These are phyloP conservation scores for Rosa lucieae DNA, from an alignment of 306 rosid species.

Conservation along the genomic window DNA sequence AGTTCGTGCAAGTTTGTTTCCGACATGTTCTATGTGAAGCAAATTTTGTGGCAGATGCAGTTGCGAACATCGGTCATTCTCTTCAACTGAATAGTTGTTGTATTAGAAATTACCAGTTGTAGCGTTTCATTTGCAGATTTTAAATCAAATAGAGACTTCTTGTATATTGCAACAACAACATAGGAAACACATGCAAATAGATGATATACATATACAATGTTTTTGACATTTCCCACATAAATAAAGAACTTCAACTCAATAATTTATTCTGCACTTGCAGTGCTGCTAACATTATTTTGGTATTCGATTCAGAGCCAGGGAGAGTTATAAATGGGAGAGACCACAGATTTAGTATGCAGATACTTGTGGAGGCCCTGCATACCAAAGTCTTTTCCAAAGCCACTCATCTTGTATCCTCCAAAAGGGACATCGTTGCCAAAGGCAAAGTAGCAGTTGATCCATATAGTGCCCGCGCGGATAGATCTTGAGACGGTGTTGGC, in stretches of 20 bases:
- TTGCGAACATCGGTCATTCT: too few relatives aligned
- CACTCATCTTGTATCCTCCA: constrained; percentile 86
- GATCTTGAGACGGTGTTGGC: constrained; percentile 88
- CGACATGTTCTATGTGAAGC: too few relatives aligned
- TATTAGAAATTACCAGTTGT: too few relatives aligned
- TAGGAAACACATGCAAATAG: background rate
- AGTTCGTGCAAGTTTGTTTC: too few relatives aligned
- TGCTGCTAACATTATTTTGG: background rate
- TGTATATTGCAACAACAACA: background rate
- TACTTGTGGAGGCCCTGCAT: constrained; percentile 58
- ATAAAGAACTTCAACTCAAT: background rate
- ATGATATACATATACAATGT: background rate
- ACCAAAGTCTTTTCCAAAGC: constrained; percentile 83
- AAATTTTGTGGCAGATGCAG: too few relatives aligned
- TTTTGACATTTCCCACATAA: background rate
- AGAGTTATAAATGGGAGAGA: constrained; percentile 71
- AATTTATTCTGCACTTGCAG: background rate
- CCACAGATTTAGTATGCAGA: constrained; percentile 71
- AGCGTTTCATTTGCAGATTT: background rate
- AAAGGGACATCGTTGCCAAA: constrained; percentile 59
- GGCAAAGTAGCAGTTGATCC: constrained; percentile 81
- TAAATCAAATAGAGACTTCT: background rate
- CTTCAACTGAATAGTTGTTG: too few relatives aligned
- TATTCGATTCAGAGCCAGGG: constrained; percentile 76
- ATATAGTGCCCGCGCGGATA: constrained; percentile 66